Conservation (phyloP, 371 early-diverging fungal species). For the Mortierella sp. region DNA sequence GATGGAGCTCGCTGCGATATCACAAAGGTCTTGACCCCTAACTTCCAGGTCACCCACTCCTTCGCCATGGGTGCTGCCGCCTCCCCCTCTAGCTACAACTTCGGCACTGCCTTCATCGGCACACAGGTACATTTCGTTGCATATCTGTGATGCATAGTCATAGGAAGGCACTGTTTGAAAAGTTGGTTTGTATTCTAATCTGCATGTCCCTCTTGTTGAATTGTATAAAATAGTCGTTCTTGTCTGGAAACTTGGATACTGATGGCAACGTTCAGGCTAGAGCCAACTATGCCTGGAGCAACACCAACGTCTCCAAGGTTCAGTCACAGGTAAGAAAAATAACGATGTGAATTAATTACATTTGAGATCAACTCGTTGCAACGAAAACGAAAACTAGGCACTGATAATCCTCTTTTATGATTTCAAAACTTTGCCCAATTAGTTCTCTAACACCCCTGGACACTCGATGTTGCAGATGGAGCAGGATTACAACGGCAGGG, state of each 20-base stretch:
- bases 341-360: neutral
- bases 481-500: slow-evolving; percentile 91
- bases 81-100: slow-evolving; percentile 91
- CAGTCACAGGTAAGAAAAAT: slow-evolving; percentile 78
- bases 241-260: slow-evolving; percentile 95
- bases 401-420: neutral
- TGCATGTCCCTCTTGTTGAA: neutral
- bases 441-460: slow-evolving; percentile 78
- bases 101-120: slow-evolving; percentile 67
- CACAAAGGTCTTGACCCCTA: slow-evolving; percentile 89
- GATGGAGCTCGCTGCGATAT: slow-evolving; percentile 97
- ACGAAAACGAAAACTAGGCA: neutral
- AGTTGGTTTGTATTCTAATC: neutral
- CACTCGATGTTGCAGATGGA: slow-evolving; percentile 95
- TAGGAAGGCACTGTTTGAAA: neutral
- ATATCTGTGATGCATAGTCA: neutral
- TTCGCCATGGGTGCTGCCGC: slow-evolving; percentile 90
- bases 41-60: slow-evolving; percentile 95
- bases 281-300: slow-evolving; percentile 76
- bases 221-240: slow-evolving; percentile 64
- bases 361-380: neutral
- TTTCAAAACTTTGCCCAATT: neutral
- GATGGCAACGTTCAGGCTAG: slow-evolving; percentile 85
- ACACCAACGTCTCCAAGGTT: slow-evolving; percentile 77
- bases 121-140: slow-evolving; percentile 56